Conservation (phyloP, 805 yeast species). For the Candida yuanshanica region DNA sequence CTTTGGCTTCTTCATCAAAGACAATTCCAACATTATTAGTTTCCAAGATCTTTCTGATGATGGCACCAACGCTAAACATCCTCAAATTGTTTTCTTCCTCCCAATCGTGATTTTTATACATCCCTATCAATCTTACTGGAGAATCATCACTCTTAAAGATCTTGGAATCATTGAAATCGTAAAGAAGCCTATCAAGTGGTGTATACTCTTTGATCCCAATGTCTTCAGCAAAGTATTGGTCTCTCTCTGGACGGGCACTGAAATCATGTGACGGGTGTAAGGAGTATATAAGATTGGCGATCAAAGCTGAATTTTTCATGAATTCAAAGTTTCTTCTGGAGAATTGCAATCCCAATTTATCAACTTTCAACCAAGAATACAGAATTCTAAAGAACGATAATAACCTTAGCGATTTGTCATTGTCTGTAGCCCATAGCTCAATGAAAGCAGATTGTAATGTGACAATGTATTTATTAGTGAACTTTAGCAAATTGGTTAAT, state of each 20-base stretch:
- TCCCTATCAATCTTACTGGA: slow-evolving; percentile 19
- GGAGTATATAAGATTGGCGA: slow-evolving; percentile 28
- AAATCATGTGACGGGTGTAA: no score
- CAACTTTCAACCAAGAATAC: slow-evolving; percentile 52
- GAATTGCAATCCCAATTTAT: slow-evolving; percentile 35
- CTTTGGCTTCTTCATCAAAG: slow-evolving; percentile 16
- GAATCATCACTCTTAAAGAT: slow-evolving; percentile 14
- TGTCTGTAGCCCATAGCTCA: slow-evolving; percentile 24
- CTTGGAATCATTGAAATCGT: slow-evolving; percentile 51
- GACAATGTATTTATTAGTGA: slow-evolving; percentile 36
- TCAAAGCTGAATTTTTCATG: slow-evolving; percentile 24
- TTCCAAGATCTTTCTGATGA: slow-evolving; percentile 26
- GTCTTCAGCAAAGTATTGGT: slow-evolving; percentile 59
- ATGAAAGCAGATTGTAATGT: slow-evolving; percentile 28
- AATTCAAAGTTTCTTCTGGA: slow-evolving; percentile 29
- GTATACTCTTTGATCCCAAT: slow-evolving; percentile 54
- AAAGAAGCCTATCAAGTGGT: slow-evolving; percentile 46
- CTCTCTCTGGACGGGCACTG: slow-evolving; percentile 43
- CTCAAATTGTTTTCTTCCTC: slow-evolving; percentile 29
- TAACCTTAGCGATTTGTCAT: slow-evolving; percentile 15
- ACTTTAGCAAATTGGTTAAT: slow-evolving; percentile 28
- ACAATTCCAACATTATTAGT: slow-evolving; percentile 25
- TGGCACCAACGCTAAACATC: slow-evolving; percentile 28
- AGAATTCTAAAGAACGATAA: slow-evolving; percentile 43
- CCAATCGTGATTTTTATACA: slow-evolving; percentile 22